These are phyloP conservation scores for Aegilops umbellulata DNA, from an alignment of 176 grass and related monocot genomes.

Conservation along the genomic window DNA sequence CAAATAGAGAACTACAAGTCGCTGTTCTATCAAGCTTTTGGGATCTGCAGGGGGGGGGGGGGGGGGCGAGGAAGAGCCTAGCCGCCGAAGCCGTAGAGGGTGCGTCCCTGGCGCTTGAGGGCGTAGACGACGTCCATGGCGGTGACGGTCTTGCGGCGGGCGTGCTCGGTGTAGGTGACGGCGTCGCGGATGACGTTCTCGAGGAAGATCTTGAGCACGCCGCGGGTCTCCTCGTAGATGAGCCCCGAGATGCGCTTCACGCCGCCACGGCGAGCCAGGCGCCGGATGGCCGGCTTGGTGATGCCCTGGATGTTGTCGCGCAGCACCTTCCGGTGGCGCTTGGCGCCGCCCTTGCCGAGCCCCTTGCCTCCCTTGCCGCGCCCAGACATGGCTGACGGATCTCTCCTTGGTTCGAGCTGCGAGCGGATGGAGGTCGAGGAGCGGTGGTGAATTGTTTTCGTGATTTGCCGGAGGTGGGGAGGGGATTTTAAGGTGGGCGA, in stretches of 20 bases:
- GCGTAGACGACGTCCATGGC: slow-evolving; percentile 90
- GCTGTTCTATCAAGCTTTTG: too few relatives aligned
- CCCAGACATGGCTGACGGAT: background rate
- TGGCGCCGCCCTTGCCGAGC: slow-evolving; percentile 43
- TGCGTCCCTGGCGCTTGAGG: slow-evolving; percentile 88
- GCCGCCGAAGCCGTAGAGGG: slow-evolving; percentile 79
- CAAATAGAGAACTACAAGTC: too few relatives aligned
- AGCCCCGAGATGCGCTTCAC: slow-evolving; percentile 88
- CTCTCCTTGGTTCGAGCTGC: background rate
- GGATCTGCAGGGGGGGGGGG: background rate
- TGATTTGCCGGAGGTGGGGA: too few relatives aligned
- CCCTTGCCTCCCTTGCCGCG: slow-evolving; percentile 51
- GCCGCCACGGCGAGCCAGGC: slow-evolving; percentile 39
- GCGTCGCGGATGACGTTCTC: slow-evolving; percentile 91
- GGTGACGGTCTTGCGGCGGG: slow-evolving; percentile 79
- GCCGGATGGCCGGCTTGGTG: slow-evolving; percentile 53
- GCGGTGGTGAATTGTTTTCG: too few relatives aligned
- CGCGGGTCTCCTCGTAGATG: slow-evolving; percentile 91
- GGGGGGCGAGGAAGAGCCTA: background rate
- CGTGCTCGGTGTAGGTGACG: slow-evolving; percentile 89
- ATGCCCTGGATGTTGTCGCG: slow-evolving; percentile 59
- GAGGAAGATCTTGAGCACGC: slow-evolving; percentile 94
- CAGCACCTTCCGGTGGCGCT: slow-evolving; percentile 44
- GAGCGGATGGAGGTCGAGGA: too few relatives aligned
- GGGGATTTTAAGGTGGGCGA: too few relatives aligned